These are phyloP conservation scores for Agrostemma githago DNA, from an alignment of 148 eudicot genomes.

Conservation along the genomic window DNA sequence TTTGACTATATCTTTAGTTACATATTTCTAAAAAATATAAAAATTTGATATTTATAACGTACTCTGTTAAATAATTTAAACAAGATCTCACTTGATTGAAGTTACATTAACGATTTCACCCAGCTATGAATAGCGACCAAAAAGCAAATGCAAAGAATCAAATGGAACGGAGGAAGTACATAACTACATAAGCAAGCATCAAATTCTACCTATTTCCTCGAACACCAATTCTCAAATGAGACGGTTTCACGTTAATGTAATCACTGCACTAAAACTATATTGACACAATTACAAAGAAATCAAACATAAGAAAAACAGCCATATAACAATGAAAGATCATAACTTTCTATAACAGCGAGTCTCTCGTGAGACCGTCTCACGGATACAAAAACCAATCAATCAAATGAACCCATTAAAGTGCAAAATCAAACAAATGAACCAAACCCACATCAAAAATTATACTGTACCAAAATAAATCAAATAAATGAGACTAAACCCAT, in stretches of 20 bases:
- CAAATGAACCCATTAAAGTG: not conserved
- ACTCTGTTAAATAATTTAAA: too few species aligned
- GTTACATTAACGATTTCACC: too few species aligned
- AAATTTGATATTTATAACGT: too few species aligned
- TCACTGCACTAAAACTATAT: not conserved
- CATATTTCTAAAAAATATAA: too few species aligned
- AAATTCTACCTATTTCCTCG: not conserved
- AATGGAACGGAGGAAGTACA: too few species aligned
- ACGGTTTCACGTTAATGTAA: not conserved
- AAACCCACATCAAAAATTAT: slow-evolving; percentile 6
- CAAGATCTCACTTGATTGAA: too few species aligned
- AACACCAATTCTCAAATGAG: too few species aligned
- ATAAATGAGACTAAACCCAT: not conserved
- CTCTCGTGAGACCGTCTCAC: too few species aligned
- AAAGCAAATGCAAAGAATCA: too few species aligned
- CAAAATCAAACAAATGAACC: not conserved
- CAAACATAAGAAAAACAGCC: not conserved
- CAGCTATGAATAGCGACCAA: too few species aligned
- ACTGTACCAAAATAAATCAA: not conserved
- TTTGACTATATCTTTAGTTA: too few species aligned
- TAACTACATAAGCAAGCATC: not conserved
- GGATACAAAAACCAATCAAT: slow-evolving; percentile 8
- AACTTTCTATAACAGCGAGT: too few species aligned
- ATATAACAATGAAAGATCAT: slow-evolving; percentile 1
- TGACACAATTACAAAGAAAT: not conserved